Base-by-base conservation (phyloP, 2,329 filamentous ascomycete genomes). In the Apiospora sp. region DNA sequence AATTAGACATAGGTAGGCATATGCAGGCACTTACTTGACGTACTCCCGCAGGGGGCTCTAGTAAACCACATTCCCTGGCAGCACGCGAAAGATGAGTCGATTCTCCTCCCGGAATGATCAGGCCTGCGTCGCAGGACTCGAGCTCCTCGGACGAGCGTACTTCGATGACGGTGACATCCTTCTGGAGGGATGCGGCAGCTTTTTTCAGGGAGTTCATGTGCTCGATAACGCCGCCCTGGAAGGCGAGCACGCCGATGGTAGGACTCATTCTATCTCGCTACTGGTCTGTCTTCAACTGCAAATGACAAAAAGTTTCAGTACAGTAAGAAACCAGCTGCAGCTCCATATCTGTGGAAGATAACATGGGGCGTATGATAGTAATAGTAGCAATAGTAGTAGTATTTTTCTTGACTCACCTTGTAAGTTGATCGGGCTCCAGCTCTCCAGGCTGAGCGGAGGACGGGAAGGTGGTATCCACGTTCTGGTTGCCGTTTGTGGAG, bases 181-280 rank as follows among this genome's bases (percentile, higher is more conserved):
- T 41, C 19, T 61, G 78, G 61, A 93, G 80, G 30, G 84, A 82
- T n/a, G 83, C 80, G 2, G 91, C 89, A 7, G 95, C 95, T 75
- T 89, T 87, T 76, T 89, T 88, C 49, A 98, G 87, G 49, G 97
- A 89, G 75, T 90, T 87, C 72, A 98, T 82, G 85, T 99, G 96
- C 82, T 99, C 96, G 78, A 91, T 88, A 82, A 98, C 98, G 72
- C 95, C 96, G 78, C 96, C 96, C 84, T 99, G 96, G 24, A 99
- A 89, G 76, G 96, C 90, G 70, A 92, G 84, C 34, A 92, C 90
- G 67, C 90, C 91, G 48, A 92, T 83, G 41, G 71, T 67, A 58
- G 41, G 19, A 49, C 30, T 37, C 67, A 68, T 68, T 34, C 41
- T 68, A 7, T 49, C 44, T 49, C 24, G 8, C 22, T 48, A 49